phyloP scores from a whole-genome alignment of 2,329 filamentous ascomycete species.

The Pyrenophora teres region DNA sequence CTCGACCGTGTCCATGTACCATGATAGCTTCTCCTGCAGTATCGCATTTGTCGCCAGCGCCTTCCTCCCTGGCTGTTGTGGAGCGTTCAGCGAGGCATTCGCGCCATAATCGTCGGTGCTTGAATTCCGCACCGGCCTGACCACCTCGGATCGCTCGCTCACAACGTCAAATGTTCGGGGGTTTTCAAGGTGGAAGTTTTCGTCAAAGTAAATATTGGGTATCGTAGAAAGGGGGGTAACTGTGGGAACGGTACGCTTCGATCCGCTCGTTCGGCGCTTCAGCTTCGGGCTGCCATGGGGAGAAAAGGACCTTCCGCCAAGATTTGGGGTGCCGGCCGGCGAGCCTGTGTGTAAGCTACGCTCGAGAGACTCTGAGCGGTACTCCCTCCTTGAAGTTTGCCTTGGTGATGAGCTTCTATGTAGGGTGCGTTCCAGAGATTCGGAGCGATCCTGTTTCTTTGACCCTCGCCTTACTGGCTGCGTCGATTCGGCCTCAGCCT shows the following conservation, averaged over 20 bases:
- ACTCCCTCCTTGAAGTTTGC: too few species aligned
- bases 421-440: slow-evolving; percentile 52
- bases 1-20: slow-evolving; percentile 99
- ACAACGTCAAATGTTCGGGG: slow-evolving; percentile 95
- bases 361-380: slow-evolving; percentile 2
- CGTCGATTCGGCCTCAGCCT: slow-evolving; percentile 65
- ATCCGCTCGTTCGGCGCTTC: slow-evolving; percentile 58
- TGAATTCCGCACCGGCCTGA: slow-evolving; percentile 63
- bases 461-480: slow-evolving; percentile 54
- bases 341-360: slow-evolving; percentile 29
- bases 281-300: slow-evolving; percentile 55
- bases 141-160: slow-evolving; percentile 94
- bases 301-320: slow-evolving; percentile 46
- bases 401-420: too few species aligned
- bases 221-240: slow-evolving; percentile 90
- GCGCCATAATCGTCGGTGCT: slow-evolving; percentile 58
- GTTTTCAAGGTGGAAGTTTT: slow-evolving; percentile 93
- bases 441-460: slow-evolving; percentile 56
- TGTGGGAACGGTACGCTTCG: slow-evolving; percentile 68
- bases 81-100: slow-evolving; percentile 64
- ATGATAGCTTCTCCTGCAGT: slow-evolving; percentile 94
- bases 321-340: slow-evolving; percentile 47
- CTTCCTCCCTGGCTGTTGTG: slow-evolving; percentile 67
- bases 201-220: slow-evolving; percentile 90
- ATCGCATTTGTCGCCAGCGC: slow-evolving; percentile 95